Evolutionary conservation across 2,329 filamentous ascomycete species (phyloP), one percentile per base, ranked within the genome.

Genomic region (Monilinia laxa): DNA sequence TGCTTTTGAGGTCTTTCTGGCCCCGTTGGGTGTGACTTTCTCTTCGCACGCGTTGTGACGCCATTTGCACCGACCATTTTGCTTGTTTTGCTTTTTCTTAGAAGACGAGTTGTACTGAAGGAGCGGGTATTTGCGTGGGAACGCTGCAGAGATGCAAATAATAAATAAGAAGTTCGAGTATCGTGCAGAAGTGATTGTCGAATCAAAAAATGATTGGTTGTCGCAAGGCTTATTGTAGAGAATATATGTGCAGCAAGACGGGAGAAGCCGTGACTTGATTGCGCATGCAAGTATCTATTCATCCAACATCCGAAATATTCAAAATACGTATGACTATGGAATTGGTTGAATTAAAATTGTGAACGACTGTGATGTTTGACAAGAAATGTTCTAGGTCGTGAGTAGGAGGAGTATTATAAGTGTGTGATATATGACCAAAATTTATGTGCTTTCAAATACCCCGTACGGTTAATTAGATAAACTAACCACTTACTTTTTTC

Each of bases 1-100:
- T 76, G 75, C 58, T 77, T 77, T 59, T 73, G 73, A 4, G 76
- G 76, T 62, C 75, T 70, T 60, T 75, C 75, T 5, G 69, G 67
- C 1, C 68, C 56, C n/a, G 68, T 71, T 55, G 75, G 71, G 64
- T 75, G 71, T 62, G 74, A 72, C 68, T 77, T 77, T 42, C 76
- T 70, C 68, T 77, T 77, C 20, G 70, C 63, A 40, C 53, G 65
- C 16, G 57, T 56, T 45, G 70, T 28, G n/a, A 70, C 68, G 40
- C 71, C 72, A 67, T 75, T 74, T 38, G 62, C 68, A 10, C 73
- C 75, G 55, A 73, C 74, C 74, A 76, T 69, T 14, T 47, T 54
- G 56, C 23, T 51, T 63, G 18, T n/a, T n/a, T 55, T 10, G 1
- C 42, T 31, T 55, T 25, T 38, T 14, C 38, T 35, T 58, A 18